A percentile compares a stretch with the other conserved stretches of the same genome.
These are phyloP conservation scores for Acanthamoeba healyi DNA, from an alignment of 208 protist species.

Conservation along the genomic window DNA sequence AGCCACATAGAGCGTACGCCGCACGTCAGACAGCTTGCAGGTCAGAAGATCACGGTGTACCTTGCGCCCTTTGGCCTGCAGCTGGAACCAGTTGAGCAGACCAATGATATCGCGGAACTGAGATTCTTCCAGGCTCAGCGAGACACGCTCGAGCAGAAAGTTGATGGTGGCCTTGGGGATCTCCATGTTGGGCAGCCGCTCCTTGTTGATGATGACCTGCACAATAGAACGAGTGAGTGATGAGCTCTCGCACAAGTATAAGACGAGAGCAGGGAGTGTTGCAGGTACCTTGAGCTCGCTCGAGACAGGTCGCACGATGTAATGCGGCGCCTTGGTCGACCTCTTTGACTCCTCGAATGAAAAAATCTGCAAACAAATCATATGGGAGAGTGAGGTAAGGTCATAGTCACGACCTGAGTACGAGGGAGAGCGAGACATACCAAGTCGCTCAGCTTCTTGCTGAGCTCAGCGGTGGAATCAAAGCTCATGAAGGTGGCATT, in stretches of 20 bases:
- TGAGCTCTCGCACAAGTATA: too few relatives aligned
- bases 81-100: constrained; percentile 76
- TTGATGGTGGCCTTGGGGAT: constrained; percentile 72
- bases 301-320: constrained; percentile 80
- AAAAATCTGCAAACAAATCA: not conserved
- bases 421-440: constrained; percentile 10
- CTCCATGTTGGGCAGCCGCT: constrained; percentile 35
- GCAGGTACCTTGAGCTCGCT: constrained; percentile 76
- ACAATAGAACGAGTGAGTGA: not conserved
- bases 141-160: constrained; percentile 78
- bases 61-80: constrained; percentile 76
- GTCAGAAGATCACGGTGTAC: too few relatives aligned
- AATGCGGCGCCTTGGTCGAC: constrained; percentile 51
- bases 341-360: constrained; percentile 14
- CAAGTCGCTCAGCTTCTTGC: constrained; percentile 56
- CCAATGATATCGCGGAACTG: constrained; percentile 80
- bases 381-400: not conserved
- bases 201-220: constrained; percentile 53
- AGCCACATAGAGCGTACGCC: too few relatives aligned
- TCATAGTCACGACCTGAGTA: not conserved
- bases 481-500: constrained; percentile 64
- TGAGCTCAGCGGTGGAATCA: constrained; percentile 56
- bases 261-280: too few relatives aligned
- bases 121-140: constrained; percentile 74
- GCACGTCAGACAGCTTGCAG: not conserved